These are phyloP conservation scores for Pseudocercospora ulei DNA, from an alignment of 2,329 filamentous ascomycete genomes.

Conservation along the genomic window DNA sequence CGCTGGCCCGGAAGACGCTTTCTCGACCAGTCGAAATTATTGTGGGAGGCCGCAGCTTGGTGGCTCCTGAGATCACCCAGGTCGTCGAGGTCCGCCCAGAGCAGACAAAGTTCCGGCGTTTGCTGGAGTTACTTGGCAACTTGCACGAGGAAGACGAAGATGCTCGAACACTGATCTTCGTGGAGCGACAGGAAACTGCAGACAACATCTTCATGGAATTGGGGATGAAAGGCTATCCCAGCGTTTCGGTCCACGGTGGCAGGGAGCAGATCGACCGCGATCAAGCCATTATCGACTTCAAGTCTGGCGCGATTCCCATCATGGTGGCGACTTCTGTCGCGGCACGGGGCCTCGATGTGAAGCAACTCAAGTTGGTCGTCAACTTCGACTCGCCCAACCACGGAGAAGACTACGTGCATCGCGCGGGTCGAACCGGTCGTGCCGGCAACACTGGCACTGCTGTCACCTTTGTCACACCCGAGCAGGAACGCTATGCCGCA, in stretches of 20 bases:
- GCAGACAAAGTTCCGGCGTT: constrained; percentile 68
- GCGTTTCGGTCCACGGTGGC: constrained; percentile 86
- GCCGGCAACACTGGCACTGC: constrained; percentile 91
- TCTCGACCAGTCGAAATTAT: constrained; percentile 80
- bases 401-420: constrained; percentile 91
- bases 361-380: constrained; percentile 88
- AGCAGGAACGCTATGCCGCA: constrained; percentile 81
- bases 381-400: constrained; percentile 94
- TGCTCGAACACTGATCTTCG: constrained; percentile 65
- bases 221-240: constrained; percentile 75
- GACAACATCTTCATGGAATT: constrained; percentile 54
- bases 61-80: constrained; percentile 69
- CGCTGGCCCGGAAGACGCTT: constrained; percentile 77
- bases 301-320: constrained; percentile 77
- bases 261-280: constrained; percentile 91
- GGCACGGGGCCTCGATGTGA: constrained; percentile 88
- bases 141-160: constrained; percentile 82
- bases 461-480: constrained; percentile 83
- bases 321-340: constrained; percentile 92
- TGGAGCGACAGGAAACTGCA: constrained; percentile 34
- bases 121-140: constrained; percentile 78
- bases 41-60: constrained; percentile 71
- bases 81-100: constrained; percentile 81
- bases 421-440: constrained; percentile 83
- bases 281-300: constrained; percentile 87